Conservation (phyloP, 768 basidiomycete species). For the Boletus huronensis region DNA sequence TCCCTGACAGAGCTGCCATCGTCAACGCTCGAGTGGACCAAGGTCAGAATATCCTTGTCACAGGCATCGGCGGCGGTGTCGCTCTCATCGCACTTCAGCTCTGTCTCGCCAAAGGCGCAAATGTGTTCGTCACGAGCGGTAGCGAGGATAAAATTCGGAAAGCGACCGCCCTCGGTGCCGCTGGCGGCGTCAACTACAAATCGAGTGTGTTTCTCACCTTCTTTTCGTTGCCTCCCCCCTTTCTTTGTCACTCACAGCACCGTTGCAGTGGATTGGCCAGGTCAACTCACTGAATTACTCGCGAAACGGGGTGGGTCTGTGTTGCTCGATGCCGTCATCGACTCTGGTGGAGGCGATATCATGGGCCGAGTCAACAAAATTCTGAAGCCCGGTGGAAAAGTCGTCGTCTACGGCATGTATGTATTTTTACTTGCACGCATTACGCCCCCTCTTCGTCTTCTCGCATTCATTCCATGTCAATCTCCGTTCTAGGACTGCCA, state of each 20-base stretch:
- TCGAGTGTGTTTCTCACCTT: constrained; percentile 41
- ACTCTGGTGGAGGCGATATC: constrained; percentile 69
- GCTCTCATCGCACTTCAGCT: constrained; percentile 74
- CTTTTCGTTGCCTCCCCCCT: not conserved
- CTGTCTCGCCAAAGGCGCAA: constrained; percentile 68
- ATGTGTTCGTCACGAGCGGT: constrained; percentile 81
- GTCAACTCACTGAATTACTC: constrained; percentile 43
- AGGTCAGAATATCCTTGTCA: constrained; percentile 75
- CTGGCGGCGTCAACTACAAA: constrained; percentile 75
- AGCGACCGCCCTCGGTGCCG: constrained; percentile 66
- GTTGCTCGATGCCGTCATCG: constrained; percentile 59
- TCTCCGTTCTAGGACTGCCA: constrained; percentile 52
- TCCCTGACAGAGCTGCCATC: constrained; percentile 50
- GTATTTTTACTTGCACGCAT: not conserved
- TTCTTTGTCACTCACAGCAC: not conserved
- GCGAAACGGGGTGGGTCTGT: constrained; percentile 25
- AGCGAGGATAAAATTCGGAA: constrained; percentile 63
- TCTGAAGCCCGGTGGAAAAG: constrained; percentile 54
- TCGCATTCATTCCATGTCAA: constrained; percentile 7
- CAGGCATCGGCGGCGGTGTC: constrained; percentile 82
- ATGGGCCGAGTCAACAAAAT: constrained; percentile 45
- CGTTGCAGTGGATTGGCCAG: constrained; percentile 48
- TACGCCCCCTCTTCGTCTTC: not conserved
- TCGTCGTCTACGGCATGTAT: constrained; percentile 68
- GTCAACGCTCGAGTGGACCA: constrained; percentile 60